These are phyloP conservation scores for Verbena officinalis DNA, from an alignment of 257 asterid species.

Conservation along the genomic window DNA sequence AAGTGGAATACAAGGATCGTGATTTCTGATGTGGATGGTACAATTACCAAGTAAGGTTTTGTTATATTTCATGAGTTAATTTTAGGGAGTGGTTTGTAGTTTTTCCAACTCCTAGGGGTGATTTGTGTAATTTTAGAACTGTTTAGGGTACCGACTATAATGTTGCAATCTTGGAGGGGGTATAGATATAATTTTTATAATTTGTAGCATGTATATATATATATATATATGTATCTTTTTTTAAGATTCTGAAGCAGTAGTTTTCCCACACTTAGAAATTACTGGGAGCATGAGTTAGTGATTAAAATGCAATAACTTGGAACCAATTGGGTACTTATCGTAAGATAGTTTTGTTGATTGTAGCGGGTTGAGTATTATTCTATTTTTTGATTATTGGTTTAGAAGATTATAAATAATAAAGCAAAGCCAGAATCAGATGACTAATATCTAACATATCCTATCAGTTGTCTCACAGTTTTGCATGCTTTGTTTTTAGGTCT, in stretches of 20 bases:
- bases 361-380: not conserved
- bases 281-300: slow-evolving; percentile 11
- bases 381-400: not conserved
- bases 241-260: slow-evolving; percentile 3
- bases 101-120: slow-evolving; percentile 21
- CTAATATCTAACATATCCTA: not conserved
- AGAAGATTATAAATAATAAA: slow-evolving; percentile 11
- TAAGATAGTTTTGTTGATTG: slow-evolving; percentile 18
- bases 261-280: not conserved
- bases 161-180: too few species aligned
- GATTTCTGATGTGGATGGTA: slow-evolving; percentile 97
- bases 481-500: slow-evolving; percentile 63
- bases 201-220: too few species aligned
- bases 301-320: slow-evolving; percentile 4
- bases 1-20: slow-evolving; percentile 97
- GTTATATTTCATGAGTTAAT: slow-evolving; percentile 1
- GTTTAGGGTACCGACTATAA: too few species aligned
- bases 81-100: too few species aligned
- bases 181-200: too few species aligned
- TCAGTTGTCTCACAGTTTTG: slow-evolving; percentile 20
- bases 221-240: too few species aligned
- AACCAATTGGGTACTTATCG: not conserved
- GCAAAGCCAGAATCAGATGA: slow-evolving; percentile 2
- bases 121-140: too few species aligned
- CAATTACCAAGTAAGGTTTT: slow-evolving; percentile 85